Base-by-base conservation (phyloP, 768 basidiomycete species). In the Collybiopsis confluens region DNA sequence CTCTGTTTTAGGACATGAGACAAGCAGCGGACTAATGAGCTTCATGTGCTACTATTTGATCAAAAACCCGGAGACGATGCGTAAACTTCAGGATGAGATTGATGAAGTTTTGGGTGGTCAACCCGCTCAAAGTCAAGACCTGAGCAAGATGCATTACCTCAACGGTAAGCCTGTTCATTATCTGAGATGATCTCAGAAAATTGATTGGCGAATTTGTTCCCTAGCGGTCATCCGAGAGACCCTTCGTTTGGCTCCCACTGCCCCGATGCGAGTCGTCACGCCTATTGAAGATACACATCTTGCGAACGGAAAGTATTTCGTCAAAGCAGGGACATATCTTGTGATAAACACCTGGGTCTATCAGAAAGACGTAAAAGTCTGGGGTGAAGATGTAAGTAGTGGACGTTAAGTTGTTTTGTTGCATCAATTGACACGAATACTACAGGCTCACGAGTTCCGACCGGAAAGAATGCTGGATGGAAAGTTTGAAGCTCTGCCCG, bases 381-480 rank as follows among this genome's bases (percentile, higher is more conserved):
- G 75, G 73, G 78, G 78, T 1, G 74, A 76, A 37, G 75, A 80
- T 61, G 78, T 76, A 57, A 56, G 72, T 69, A 10, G 15, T 13
- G 33, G 5, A 36, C 21, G 18, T 16, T 28, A 20, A 15, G 36
- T 16, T 15, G 6, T 38, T 3, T 26, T 43, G 13, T 16, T 40
- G 21, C 10, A 20, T 6, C 18, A 23, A n/a, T 15, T 7, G 18
- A n/a, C 27, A 16, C n/a, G 11, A 20, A 6, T 24, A 13, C 35
- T 68, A 64, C 62, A 80, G 62, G 78, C 72, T 4, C 61, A 71
- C 6, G 69, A 72, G 48, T 78, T 74, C 64, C 65, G 60, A n/a
- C 78, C 78, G 0, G 77, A 78, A 56, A 67, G 78, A 11, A 74
- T 80, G 75, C 58, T 78, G 33, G 73, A 76, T 53, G 76, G 73